Evolutionary conservation across 371 early-diverging fungal species (phyloP).

Genomic region (Mucor irregularis): DNA sequence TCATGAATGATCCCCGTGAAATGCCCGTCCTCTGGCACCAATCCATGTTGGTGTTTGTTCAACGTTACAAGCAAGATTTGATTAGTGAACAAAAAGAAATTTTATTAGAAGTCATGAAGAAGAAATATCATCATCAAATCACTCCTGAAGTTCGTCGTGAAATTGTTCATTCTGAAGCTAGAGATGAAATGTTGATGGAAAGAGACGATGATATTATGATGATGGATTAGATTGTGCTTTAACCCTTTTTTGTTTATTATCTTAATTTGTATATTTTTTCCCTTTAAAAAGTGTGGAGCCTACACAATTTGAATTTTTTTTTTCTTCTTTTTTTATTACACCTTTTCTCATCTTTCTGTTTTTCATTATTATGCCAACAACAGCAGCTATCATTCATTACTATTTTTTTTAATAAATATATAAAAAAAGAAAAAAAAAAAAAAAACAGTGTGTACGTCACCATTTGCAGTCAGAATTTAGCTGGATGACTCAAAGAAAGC

Average conservation of each 20-base stretch:
- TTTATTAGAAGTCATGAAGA: constrained; percentile 77
- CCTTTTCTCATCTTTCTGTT: too few relatives aligned
- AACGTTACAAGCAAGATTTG: constrained; percentile 95
- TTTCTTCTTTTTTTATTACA: not conserved
- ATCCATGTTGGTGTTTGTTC: constrained; percentile 90
- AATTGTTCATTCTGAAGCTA: constrained; percentile 60
- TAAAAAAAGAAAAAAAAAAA: too few relatives aligned
- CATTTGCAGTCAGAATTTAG: too few relatives aligned
- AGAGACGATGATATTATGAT: constrained; percentile 34
- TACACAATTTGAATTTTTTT: too few relatives aligned
- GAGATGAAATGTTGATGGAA: constrained; percentile 58
- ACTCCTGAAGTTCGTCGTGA: constrained; percentile 94
- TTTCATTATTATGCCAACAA: too few relatives aligned
- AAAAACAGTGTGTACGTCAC: too few relatives aligned
- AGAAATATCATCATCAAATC: constrained; percentile 80
- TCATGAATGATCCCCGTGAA: constrained; percentile 76
- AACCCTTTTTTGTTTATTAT: not conserved
- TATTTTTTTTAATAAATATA: too few relatives aligned
- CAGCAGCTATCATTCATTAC: too few relatives aligned
- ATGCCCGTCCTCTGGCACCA: constrained; percentile 99
- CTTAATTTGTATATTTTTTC: not conserved
- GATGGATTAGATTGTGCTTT: constrained; percentile 21
- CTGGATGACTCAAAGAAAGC: constrained; percentile 22
- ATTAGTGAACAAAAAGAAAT: constrained; percentile 93
- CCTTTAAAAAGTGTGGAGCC: too few relatives aligned